phyloP scores from a whole-genome alignment of 2,329 filamentous ascomycete species.

The Arthrinium puccinioides region DNA sequence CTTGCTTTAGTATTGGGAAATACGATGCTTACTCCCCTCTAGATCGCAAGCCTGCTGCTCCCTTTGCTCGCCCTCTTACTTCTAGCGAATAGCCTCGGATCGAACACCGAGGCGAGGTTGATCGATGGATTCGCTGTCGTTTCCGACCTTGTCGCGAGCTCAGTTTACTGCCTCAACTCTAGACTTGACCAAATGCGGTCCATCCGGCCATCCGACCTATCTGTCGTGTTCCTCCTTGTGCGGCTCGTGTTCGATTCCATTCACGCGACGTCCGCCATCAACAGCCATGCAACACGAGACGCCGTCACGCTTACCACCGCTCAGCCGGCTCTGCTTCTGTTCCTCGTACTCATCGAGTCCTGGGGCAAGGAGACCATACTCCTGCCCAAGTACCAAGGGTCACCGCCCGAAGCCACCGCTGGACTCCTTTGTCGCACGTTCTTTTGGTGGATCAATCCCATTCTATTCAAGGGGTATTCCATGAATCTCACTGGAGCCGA shows the following conservation, averaged over 20 bases:
- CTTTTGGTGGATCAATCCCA: constrained; percentile 25
- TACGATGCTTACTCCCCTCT: neutral
- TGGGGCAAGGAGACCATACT: constrained; percentile 10
- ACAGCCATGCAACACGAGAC: neutral
- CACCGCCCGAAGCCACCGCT: constrained; percentile 19
- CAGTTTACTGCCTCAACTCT: constrained; percentile 8
- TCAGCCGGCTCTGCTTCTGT: constrained; percentile 19
- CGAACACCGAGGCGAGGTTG: neutral
- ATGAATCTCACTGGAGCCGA: constrained; percentile 14
- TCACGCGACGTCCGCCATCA: constrained; percentile 4
- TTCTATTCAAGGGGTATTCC: constrained; percentile 21
- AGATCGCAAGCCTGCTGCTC: neutral
- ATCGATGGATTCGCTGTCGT: neutral
- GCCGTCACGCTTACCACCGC: too few species aligned
- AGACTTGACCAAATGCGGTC: constrained; percentile 13
- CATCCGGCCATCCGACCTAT: constrained; percentile 12
- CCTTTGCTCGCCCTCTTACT: neutral
- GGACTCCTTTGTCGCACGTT: constrained; percentile 18
- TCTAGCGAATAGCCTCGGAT: neutral
- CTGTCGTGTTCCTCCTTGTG: constrained; percentile 14
- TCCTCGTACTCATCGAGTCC: constrained; percentile 13
- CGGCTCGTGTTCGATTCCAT: constrained; percentile 12
- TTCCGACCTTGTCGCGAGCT: constrained; percentile 1
- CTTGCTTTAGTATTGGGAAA: neutral
- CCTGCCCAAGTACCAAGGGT: constrained; percentile 2